Base-by-base conservation (phyloP, 495 filamentous ascomycete species). In the Neurospora sp. region DNA sequence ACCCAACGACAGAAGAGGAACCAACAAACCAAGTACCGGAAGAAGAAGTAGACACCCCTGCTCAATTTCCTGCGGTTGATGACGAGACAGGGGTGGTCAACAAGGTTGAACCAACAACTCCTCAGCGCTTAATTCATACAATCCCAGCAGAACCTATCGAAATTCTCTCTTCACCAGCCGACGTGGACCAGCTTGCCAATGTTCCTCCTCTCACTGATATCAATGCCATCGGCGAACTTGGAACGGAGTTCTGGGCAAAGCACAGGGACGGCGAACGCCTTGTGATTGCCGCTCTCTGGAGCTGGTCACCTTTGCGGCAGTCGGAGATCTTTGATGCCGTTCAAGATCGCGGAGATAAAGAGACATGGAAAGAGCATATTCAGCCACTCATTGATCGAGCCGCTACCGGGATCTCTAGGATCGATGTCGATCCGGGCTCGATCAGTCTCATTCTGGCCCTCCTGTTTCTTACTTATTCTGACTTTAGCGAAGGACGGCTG, bases 401-500 rank as follows among this genome's bases (percentile, higher is more conserved):
- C 10, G 69, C 31, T 40, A 35, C 42, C 1, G 31, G 27, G 7
- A 40, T 38, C 12, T 37, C 42, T 37, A 38, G n/a, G 35, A 70
- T 38, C 37, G 46, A 46, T 27, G n/a, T 70, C 18, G 27, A 71
- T 5, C n/a, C 37, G 4, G 73, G 54, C 31, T 70, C 72, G 20
- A 66, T 71, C 18, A 46, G 69, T 8, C 70, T 78, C 38, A 16
- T 18, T 23, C 23, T 82, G 3, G 46, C 69, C 8, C 72, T 72
- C 16, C 71, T 81, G 1, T 82, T 82, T 23, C 75, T 79, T 23
- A 71, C 62, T 6, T 82, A 72, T 73, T 70, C 72, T 12, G 73
- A 40, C 35, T 46, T 69, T n/a, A 72, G 46, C 6, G 62, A 71
- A 3, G 42, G 10, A 42, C 71, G 77, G 5, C 11, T 75, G 9